Evolutionary conservation across 257 asterid species (phyloP).

Genomic region (Echium plantagineum): DNA sequence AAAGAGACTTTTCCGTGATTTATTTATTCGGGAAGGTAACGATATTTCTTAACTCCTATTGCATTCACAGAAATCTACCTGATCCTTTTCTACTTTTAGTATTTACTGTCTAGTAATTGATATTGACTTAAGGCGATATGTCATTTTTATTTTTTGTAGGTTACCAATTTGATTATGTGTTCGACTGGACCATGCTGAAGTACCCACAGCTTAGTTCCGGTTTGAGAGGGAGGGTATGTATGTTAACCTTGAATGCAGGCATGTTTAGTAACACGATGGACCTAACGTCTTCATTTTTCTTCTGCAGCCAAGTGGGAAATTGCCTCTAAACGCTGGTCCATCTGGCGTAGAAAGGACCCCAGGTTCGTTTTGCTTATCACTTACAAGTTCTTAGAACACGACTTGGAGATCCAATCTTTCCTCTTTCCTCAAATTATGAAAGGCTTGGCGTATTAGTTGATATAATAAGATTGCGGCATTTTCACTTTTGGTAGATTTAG

Average conservation of each 20-base stretch:
- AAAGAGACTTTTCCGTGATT: conserved; percentile 76
- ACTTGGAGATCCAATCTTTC: neutral
- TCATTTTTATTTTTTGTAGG: conserved; percentile 29
- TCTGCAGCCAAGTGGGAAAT: conserved; percentile 54
- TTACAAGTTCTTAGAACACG: neutral
- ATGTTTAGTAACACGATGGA: neutral
- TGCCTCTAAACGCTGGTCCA: conserved; percentile 49
- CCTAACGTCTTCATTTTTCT: conserved; percentile 12
- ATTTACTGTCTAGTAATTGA: conserved; percentile 3
- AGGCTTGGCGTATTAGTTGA: too few species aligned
- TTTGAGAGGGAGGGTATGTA: conserved; percentile 49
- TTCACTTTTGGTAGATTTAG: too few species aligned
- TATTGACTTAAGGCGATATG: neutral
- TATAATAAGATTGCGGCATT: too few species aligned
- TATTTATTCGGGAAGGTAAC: conserved; percentile 76
- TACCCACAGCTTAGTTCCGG: conserved; percentile 74
- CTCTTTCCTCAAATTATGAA: neutral
- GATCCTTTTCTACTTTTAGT: neutral
- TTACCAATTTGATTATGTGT: conserved; percentile 75
- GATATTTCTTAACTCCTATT: neutral
- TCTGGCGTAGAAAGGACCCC: conserved; percentile 51
- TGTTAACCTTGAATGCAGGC: conserved; percentile 1
- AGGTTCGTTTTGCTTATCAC: conserved; percentile 30
- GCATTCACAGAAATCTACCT: neutral
- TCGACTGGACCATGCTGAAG: conserved; percentile 89